Percentiles rank a stretch among this genome's conserved stretches.
phyloP scores from a whole-genome alignment of 2,329 filamentous ascomycete genomes.

The Fusarium buharicum region DNA sequence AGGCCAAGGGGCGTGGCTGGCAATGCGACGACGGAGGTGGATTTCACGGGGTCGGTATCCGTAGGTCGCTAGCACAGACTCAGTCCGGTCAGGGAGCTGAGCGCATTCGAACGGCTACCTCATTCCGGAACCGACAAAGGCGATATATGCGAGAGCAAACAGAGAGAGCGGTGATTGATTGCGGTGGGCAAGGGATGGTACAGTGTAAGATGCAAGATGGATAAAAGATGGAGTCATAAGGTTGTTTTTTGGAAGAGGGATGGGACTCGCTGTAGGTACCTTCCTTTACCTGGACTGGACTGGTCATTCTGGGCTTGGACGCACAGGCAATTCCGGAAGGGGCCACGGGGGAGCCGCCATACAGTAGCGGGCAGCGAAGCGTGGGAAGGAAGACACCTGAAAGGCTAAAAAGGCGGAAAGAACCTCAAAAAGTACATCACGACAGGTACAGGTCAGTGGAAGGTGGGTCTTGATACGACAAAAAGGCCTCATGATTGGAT shows the following conservation, averaged over 20 bases:
- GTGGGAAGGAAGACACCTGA: slow-evolving; percentile 26
- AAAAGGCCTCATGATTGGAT: slow-evolving; percentile 24
- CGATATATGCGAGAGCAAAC: slow-evolving; percentile 25
- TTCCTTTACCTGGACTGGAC: slow-evolving; percentile 12
- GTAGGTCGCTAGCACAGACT: slow-evolving; percentile 51
- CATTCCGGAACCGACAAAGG: slow-evolving; percentile 59
- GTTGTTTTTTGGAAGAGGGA: slow-evolving; percentile 39
- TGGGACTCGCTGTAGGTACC: slow-evolving; percentile 29
- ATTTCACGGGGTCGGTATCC: slow-evolving; percentile 37
- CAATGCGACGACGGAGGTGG: slow-evolving; percentile 46
- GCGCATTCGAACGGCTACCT: slow-evolving; percentile 65
- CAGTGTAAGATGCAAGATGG: slow-evolving; percentile 40
- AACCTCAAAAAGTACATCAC: slow-evolving; percentile 22
- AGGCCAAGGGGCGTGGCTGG: slow-evolving; percentile 46
- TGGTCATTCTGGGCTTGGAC: slow-evolving; percentile 11
- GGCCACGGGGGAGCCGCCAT: slow-evolving; percentile 23
- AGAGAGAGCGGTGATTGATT: slow-evolving; percentile 21
- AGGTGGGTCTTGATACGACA: slow-evolving; percentile 13
- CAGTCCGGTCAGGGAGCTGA: slow-evolving; percentile 72
- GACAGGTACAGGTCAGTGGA: slow-evolving; percentile 8
- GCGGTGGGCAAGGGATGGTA: slow-evolving; percentile 35
- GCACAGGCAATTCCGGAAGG: slow-evolving; percentile 35
- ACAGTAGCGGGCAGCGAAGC: slow-evolving; percentile 14
- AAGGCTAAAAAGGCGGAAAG: slow-evolving; percentile 32
- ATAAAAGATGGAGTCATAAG: slow-evolving; percentile 45